Percentiles rank a stretch among this genome's conserved stretches.
These are phyloP conservation scores for Ramaria sp. DNA, from an alignment of 768 basidiomycete species.

Conservation along the genomic window DNA sequence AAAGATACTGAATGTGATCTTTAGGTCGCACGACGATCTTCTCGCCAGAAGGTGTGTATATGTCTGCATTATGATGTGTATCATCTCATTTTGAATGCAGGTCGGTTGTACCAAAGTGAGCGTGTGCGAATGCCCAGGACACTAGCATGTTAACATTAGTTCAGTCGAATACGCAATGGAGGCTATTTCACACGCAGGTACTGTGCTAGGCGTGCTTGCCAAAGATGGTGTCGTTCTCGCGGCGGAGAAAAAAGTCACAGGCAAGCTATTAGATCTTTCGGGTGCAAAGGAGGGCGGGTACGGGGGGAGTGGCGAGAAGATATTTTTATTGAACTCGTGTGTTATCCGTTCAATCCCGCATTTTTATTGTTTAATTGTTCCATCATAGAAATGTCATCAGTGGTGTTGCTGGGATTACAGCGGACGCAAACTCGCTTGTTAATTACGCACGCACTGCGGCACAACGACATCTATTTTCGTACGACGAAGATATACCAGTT, in stretches of 20 bases:
- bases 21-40: conserved; percentile 95
- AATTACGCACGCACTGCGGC: conserved; percentile 89
- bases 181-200: conserved; percentile 92
- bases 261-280: conserved; percentile 89
- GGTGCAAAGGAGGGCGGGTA: conserved; percentile 79
- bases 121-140: conserved; percentile 8
- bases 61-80: conserved; percentile 1
- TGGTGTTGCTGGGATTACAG: conserved; percentile 85
- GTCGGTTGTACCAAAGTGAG: conserved; percentile 94
- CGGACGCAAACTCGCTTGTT: conserved; percentile 95
- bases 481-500: conserved; percentile 97
- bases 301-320: conserved; percentile 96
- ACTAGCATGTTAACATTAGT: conserved; percentile 10
- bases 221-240: conserved; percentile 87
- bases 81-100: conserved; percentile 30
- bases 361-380: not conserved
- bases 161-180: conserved; percentile 99
- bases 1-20: conserved; percentile 17
- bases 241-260: conserved; percentile 96
- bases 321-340: conserved; percentile 87
- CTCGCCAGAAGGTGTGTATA: conserved; percentile 81
- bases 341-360: conserved; percentile 14
- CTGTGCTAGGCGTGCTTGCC: conserved; percentile 86
- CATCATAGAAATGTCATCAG: not conserved
- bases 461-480: conserved; percentile 76